Evolutionary conservation across 2,329 filamentous ascomycete genomes (phyloP).

Genomic region (Sclerotinia spermophila): DNA sequence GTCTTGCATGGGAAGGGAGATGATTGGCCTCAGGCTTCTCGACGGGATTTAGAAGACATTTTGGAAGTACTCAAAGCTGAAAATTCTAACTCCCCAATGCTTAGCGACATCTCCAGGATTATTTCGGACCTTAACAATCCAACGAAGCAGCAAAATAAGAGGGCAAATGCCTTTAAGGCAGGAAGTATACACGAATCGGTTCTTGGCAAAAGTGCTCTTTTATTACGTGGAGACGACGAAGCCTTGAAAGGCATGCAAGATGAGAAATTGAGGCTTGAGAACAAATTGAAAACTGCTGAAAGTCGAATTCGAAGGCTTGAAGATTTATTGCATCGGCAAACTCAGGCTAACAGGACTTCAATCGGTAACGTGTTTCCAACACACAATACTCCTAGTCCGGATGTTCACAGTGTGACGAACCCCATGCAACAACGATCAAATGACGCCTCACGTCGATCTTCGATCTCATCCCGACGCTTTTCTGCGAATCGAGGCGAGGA

Average conservation of each 20-base stretch:
- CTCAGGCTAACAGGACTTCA: conserved; percentile 53
- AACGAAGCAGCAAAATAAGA: conserved; percentile 80
- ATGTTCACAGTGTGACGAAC: conserved; percentile 47
- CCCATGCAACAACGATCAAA: conserved; percentile 31
- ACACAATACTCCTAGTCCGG: conserved; percentile 43
- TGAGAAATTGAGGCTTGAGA: conserved; percentile 73
- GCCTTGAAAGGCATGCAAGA: conserved; percentile 72
- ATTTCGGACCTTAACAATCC: conserved; percentile 77
- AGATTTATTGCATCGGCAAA: conserved; percentile 84
- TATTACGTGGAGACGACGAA: conserved; percentile 86
- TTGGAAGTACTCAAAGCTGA: conserved; percentile 62
- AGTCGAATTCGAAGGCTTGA: conserved; percentile 89
- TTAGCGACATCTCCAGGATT: conserved; percentile 70
- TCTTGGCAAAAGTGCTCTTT: conserved; percentile 78
- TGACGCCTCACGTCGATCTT: conserved; percentile 54
- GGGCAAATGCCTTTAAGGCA: conserved; percentile 92
- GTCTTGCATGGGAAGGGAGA: conserved; percentile 77
- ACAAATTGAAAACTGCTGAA: conserved; percentile 74
- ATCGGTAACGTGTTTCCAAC: conserved; percentile 53
- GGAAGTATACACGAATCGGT: conserved; percentile 91
- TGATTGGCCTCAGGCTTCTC: conserved; percentile 72
- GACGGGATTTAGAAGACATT: conserved; percentile 74
- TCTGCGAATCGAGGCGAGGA: conserved; percentile 57
- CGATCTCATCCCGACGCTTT: conserved; percentile 56
- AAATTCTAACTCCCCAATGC: conserved; percentile 60